Evolutionary conservation across 352 stramenopile genomes (phyloP).

Genomic region (Phytophthora sp.): DNA sequence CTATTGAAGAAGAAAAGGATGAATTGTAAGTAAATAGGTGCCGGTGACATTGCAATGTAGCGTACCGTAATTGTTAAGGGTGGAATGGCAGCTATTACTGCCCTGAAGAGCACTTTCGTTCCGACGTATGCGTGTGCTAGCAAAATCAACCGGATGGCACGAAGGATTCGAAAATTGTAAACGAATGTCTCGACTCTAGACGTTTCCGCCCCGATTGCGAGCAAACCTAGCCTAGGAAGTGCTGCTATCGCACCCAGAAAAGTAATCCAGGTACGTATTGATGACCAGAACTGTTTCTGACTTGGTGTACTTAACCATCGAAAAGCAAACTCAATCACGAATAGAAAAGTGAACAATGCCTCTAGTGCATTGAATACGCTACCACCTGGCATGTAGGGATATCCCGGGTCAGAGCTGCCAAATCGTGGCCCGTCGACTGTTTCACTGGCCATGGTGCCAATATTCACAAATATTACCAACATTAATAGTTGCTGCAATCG

Average conservation of each 20-base stretch:
- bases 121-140: slow-evolving; percentile 45
- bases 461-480: slow-evolving; percentile 44
- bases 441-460: slow-evolving; percentile 42
- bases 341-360: slow-evolving; percentile 45
- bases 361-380: slow-evolving; percentile 34
- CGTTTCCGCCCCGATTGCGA: not conserved
- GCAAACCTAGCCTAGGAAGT: slow-evolving; percentile 21
- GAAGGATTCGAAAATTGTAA: slow-evolving; percentile 44
- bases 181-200: slow-evolving; percentile 14
- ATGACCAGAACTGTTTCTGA: slow-evolving; percentile 40
- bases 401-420: slow-evolving; percentile 45
- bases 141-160: slow-evolving; percentile 42
- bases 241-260: slow-evolving; percentile 42
- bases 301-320: slow-evolving; percentile 29
- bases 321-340: slow-evolving; percentile 50
- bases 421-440: slow-evolving; percentile 65
- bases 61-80: slow-evolving; percentile 56
- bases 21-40: too few relatives aligned
- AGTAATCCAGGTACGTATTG: slow-evolving; percentile 33
- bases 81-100: slow-evolving; percentile 36
- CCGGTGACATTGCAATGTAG: not conserved
- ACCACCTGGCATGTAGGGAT: slow-evolving; percentile 45
- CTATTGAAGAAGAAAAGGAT: slow-evolving; percentile 9
- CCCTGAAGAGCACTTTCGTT: slow-evolving; percentile 50
- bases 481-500: slow-evolving; percentile 42